phyloP scores from a whole-genome alignment of 2,329 filamentous ascomycete species.

The Sporothrix schenckii region DNA sequence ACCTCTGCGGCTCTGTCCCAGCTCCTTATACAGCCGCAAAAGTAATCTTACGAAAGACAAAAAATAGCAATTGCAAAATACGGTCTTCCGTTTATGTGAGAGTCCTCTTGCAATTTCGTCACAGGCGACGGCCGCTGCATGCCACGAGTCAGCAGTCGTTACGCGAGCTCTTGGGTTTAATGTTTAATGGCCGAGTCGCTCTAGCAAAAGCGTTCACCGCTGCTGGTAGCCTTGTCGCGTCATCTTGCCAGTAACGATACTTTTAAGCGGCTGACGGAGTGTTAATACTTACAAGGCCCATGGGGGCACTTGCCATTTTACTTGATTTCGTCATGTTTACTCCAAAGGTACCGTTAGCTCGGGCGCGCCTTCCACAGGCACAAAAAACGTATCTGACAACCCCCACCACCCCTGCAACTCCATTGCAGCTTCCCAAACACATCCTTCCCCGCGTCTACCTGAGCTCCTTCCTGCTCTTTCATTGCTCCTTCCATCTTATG shows the following conservation, averaged over 20 bases:
- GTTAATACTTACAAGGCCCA: background rate
- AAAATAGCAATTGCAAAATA: background rate
- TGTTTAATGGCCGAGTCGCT: too few relatives aligned
- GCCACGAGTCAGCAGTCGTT: background rate
- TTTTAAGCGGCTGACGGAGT: too few relatives aligned
- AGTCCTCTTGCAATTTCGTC: background rate
- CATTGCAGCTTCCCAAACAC: slow-evolving; percentile 3
- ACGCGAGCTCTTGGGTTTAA: background rate
- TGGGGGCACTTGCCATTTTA: slow-evolving; percentile 1
- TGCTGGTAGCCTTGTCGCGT: background rate
- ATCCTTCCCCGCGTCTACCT: slow-evolving; percentile 22
- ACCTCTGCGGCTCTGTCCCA: background rate
- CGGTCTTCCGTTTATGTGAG: too few relatives aligned
- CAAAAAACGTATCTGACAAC: background rate
- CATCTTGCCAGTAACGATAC: background rate
- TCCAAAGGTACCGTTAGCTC: background rate
- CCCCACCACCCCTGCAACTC: slow-evolving; percentile 19
- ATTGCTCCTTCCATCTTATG: slow-evolving; percentile 10
- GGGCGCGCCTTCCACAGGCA: slow-evolving; percentile 17
- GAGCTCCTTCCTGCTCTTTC: background rate
- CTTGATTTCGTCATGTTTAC: slow-evolving; percentile 14
- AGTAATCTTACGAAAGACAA: background rate
- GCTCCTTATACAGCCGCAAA: background rate
- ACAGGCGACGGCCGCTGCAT: slow-evolving; percentile 6
- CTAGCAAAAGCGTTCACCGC: background rate